Base-by-base conservation (phyloP, 441 rosid species). In the Mallotus repandus region DNA sequence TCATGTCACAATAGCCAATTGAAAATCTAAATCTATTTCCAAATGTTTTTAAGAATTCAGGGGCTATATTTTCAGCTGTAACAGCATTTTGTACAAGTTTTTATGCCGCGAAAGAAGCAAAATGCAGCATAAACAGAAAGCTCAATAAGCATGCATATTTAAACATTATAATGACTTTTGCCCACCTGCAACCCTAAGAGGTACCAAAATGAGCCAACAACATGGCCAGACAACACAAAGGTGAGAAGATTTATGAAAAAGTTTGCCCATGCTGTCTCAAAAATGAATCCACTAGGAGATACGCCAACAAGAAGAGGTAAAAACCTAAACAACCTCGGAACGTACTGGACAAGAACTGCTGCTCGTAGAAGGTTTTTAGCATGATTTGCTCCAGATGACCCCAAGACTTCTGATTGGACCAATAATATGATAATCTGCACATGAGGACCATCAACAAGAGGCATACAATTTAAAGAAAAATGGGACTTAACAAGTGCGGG, bases 251-350 rank as follows among this genome's bases (percentile, higher is more conserved):
- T 92, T 56, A 95, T 89, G 66, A 92, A 85, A 78, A 95, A 91
- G 79, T 89, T 92, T 68, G 89, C 90, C 97, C 93, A 86, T 61
- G 96, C 97, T 0, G 97, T 92, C 90, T 95, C 97, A 84, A 95
- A 92, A 65, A 92, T 82, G 74, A 91, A 89, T 49, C 96, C 92
- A 0, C 76, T 82, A 4, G 93, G 86, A 70, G 98, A 84, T 74
- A 84, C 92, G 9, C 99, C 98, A 70, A 87, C 87, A 77, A 95
- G 84, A 78, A 87, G 77, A 48, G 97, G 97, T 43, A 87, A 75
- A 77, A 95, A 82, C 71, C 96, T 89, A 74, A 76, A 89, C 67
- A 92, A 79, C 77, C 93, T 91, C 67, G 97, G 98, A 64, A 87
- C 53, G 70, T 95, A 89, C 69, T 95, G 98, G 77, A 85, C 49